phyloP scores from a whole-genome alignment of 208 protist species.

The Endotrypanum monterogeii region DNA sequence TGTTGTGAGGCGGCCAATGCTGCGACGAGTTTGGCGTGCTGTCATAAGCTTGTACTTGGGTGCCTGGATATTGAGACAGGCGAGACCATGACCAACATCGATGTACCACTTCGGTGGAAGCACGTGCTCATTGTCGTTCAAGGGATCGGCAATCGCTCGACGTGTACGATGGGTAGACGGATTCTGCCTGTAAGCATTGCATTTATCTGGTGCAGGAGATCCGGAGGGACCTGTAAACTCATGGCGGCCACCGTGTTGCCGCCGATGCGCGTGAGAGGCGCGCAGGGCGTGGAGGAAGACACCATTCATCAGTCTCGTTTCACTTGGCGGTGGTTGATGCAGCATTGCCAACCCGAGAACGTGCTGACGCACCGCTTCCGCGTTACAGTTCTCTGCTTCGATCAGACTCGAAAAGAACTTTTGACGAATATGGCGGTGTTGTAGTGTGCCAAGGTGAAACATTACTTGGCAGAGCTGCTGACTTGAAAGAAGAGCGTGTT shows the following conservation, averaged over 20 bases:
- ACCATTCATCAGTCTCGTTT: slow-evolving; percentile 63
- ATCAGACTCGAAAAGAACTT: slow-evolving; percentile 78
- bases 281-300: slow-evolving; percentile 86
- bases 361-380: slow-evolving; percentile 61
- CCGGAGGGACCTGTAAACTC: not conserved
- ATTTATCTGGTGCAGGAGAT: not conserved
- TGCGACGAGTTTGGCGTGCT: slow-evolving; percentile 58
- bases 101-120: slow-evolving; percentile 77
- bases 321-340: slow-evolving; percentile 60
- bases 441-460: slow-evolving; percentile 79
- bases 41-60: slow-evolving; percentile 84
- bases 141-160: slow-evolving; percentile 18
- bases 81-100: slow-evolving; percentile 74
- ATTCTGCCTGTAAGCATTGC: not conserved
- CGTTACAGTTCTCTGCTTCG: slow-evolving; percentile 65
- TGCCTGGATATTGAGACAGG: slow-evolving; percentile 68
- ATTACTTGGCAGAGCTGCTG: slow-evolving; percentile 83
- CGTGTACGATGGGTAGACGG: slow-evolving; percentile 5
- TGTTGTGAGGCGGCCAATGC: slow-evolving; percentile 53
- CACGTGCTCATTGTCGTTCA: slow-evolving; percentile 40
- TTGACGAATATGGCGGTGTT: slow-evolving; percentile 85
- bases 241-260: not conserved
- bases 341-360: slow-evolving; percentile 86
- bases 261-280: slow-evolving; percentile 8
- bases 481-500: slow-evolving; percentile 69